Conservation (phyloP, 345 rosid species). For the Eucalyptus shirleyi region DNA sequence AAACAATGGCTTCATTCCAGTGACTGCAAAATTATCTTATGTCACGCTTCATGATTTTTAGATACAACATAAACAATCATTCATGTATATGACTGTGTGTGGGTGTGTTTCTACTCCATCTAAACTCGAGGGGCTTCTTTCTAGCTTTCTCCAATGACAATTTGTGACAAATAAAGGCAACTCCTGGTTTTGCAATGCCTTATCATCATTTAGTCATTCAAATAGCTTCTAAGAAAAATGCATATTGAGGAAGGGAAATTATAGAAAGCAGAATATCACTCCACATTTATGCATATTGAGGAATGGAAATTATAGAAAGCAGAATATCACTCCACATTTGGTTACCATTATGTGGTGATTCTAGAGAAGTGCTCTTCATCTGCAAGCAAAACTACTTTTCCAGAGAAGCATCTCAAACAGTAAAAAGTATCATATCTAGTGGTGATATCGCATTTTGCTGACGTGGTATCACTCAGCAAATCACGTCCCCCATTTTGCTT, state of each 20-base stretch:
- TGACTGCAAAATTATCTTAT: neutral
- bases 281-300: neutral
- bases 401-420: neutral
- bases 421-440: neutral
- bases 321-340: neutral
- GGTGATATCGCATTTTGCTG: neutral
- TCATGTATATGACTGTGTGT: neutral
- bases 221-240: neutral
- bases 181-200: neutral
- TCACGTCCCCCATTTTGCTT: neutral
- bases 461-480: neutral
- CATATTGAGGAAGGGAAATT: too few species aligned
- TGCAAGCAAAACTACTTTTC: neutral
- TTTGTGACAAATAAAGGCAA: neutral
- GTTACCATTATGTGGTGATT: neutral
- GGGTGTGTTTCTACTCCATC: neutral
- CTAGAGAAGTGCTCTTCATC: neutral
- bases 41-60: neutral
- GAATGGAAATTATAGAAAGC: neutral
- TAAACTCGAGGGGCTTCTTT: neutral
- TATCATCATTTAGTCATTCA: neutral
- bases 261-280: too few species aligned
- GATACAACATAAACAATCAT: neutral
- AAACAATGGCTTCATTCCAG: neutral
- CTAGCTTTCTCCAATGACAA: neutral